Percentiles rank a stretch among this genome's conserved stretches.
Evolutionary conservation across 768 basidiomycete genomes (phyloP).

Genomic region (Leccinum subgranulosum): DNA sequence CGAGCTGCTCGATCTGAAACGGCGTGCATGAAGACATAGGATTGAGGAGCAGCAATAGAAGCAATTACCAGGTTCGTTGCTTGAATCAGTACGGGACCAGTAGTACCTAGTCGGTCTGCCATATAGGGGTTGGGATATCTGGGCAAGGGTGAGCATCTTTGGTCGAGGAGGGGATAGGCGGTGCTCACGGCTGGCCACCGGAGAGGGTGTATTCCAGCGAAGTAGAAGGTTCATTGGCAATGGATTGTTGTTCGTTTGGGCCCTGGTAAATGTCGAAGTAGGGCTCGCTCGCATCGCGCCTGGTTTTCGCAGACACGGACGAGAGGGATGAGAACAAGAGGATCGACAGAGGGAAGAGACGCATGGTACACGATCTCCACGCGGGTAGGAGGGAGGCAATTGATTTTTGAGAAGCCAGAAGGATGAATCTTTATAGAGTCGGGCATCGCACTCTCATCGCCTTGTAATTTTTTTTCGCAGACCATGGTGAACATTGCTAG

Average conservation of each 20-base stretch:
- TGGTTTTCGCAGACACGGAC: constrained; percentile 3
- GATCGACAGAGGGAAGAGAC: not conserved
- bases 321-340: constrained; percentile 6
- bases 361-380: constrained; percentile 7
- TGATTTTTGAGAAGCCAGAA: constrained; percentile 1
- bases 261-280: constrained; percentile 15
- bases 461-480: not conserved
- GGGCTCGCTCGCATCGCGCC: constrained; percentile 9
- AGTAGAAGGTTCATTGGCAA: constrained; percentile 11
- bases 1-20: constrained; percentile 13
- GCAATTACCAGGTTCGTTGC: constrained; percentile 10
- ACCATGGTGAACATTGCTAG: not conserved
- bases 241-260: constrained; percentile 8
- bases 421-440: constrained; percentile 2
- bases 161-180: not conserved
- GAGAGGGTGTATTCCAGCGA: constrained; percentile 15
- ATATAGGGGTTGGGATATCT: constrained; percentile 18
- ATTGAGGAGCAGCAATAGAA: not conserved
- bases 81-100: constrained; percentile 11
- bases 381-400: not conserved
- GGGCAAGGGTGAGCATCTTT: not conserved
- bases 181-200: constrained; percentile 12
- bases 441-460: not conserved
- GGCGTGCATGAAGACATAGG: not conserved
- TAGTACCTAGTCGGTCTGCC: constrained; percentile 13